Conservation (phyloP, 495 filamentous ascomycete species). For the Trichoderma orchidacearum region DNA sequence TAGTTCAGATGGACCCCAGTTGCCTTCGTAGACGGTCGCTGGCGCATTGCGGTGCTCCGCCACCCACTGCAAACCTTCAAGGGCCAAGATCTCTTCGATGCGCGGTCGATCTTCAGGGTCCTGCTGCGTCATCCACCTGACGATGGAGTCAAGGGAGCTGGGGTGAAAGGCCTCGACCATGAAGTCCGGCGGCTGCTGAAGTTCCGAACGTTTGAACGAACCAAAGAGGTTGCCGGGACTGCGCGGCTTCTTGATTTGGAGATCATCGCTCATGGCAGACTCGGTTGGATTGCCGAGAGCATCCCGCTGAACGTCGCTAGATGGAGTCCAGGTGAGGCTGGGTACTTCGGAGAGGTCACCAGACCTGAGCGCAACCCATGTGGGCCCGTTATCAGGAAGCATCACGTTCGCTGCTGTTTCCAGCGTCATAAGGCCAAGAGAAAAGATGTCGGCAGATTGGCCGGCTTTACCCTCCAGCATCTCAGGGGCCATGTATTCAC, state of each 20-base stretch:
- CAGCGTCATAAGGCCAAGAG: conserved; percentile 82
- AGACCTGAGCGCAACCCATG: conserved; percentile 75
- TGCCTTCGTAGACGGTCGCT: conserved; percentile 87
- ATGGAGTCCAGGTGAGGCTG: conserved; percentile 64
- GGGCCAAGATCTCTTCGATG: conserved; percentile 53
- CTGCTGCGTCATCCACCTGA: conserved; percentile 76
- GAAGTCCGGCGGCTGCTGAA: conserved; percentile 66
- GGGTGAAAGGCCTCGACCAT: conserved; percentile 61
- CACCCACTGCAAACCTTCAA: conserved; percentile 64
- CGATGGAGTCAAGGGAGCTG: conserved; percentile 68
- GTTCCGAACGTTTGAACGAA: conserved; percentile 43
- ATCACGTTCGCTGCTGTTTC: conserved; percentile 87
- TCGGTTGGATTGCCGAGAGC: conserved; percentile 47
- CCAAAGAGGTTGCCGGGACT: conserved; percentile 31
- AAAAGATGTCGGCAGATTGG: conserved; percentile 86
- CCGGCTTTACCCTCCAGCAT: conserved; percentile 72
- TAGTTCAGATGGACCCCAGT: conserved; percentile 60
- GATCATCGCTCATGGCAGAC: conserved; percentile 6
- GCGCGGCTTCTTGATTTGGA: conserved; percentile 8
- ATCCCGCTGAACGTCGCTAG: conserved; percentile 57
- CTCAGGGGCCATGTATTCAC: conserved; percentile 90
- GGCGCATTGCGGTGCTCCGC: conserved; percentile 59
- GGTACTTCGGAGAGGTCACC: conserved; percentile 81
- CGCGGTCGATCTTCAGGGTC: conserved; percentile 60
- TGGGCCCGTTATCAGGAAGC: conserved; percentile 79